Evolutionary conservation across 2,329 filamentous ascomycete genomes (phyloP), one percentile per base, ranked within the genome.

Genomic region (Neoarthrinium moseri): DNA sequence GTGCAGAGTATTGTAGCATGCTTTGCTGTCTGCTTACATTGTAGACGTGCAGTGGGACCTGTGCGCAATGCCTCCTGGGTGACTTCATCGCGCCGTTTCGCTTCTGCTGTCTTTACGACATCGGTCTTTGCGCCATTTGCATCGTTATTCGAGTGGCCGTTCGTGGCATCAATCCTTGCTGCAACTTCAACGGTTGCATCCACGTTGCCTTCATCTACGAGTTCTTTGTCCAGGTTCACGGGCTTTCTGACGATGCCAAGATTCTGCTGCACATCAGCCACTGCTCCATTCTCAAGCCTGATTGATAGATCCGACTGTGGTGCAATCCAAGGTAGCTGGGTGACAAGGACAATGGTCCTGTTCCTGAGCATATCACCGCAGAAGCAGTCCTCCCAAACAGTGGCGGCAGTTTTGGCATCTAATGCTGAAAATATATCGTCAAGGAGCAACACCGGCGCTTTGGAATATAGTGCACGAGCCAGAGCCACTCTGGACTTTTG

Each of bases 401-500:
- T 65, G 13, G 75, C 74, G 1, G 76, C 73, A 0, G 80, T 83
- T 52, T 80, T 79, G 15, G 79, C 71, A 53, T 83, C 80, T 1
- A 83, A 66, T 0, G 80, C 80, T 1, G 79, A 78, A 51, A 83
- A 80, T 3, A 82, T 70, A 47, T 83, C 80, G 50, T 83, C 80
- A 1, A 83, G 70, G 1, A 83, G 64, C 18, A 83, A 63, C 2
- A 81, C 65, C 2, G 75, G 67, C 0, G 79, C 72, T 44, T 74
- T 74, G 2, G 78, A 81, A 57, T 83, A 83, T 2, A 83, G 57
- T 6, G 78, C 75, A 46, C 80, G 68, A 2, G 80, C 80, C 26
- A 83, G 59, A 11, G 78, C 76, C 27, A 82, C 74, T 5, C 78
- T 70, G 23, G 77, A 77, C 51, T 78, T 78, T 51, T 81, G 78